These are phyloP conservation scores for Irpex sp. DNA, from an alignment of 1,284 basidiomycete species.

Conservation along the genomic window DNA sequence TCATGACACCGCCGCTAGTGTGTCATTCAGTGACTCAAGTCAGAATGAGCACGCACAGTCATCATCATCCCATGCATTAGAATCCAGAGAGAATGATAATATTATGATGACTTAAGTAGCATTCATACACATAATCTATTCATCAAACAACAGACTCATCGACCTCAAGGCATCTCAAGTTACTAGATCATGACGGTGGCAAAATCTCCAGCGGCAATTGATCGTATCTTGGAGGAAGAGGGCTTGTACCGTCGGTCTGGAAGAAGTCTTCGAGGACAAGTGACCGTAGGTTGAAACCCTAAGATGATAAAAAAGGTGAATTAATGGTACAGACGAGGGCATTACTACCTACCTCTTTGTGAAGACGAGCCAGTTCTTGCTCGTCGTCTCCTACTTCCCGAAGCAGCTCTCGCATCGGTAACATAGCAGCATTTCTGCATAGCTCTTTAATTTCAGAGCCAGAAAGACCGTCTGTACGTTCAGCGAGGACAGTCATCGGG, in stretches of 20 bases:
- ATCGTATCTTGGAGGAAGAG: slow-evolving; percentile 16
- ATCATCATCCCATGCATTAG: no score
- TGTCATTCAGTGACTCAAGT: no score
- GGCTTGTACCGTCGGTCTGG: slow-evolving; percentile 43
- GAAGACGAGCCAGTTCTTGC: slow-evolving; percentile 47
- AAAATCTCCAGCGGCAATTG: neutral
- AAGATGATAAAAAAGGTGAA: slow-evolving; percentile 3
- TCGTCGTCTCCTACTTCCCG: slow-evolving; percentile 53
- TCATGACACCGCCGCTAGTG: no score
- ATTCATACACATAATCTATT: neutral
- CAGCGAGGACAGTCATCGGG: slow-evolving; percentile 65
- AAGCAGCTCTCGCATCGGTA: slow-evolving; percentile 87
- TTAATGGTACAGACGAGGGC: neutral
- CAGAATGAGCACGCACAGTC: no score
- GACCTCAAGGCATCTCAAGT: no score
- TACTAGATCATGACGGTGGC: neutral
- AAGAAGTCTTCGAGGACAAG: slow-evolving; percentile 71
- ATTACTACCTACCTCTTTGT: slow-evolving; percentile 45
- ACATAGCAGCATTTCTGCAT: slow-evolving; percentile 92
- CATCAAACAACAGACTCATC: neutral
- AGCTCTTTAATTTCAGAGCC: slow-evolving; percentile 94
- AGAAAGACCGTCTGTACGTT: slow-evolving; percentile 75
- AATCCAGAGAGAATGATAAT: neutral
- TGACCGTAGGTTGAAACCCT: slow-evolving; percentile 78
- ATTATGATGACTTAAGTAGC: neutral